Percentiles rank a stretch among this genome's conserved stretches.
Conservation (phyloP, 805 yeast genomes). For the Wickerhamomyces alni region DNA sequence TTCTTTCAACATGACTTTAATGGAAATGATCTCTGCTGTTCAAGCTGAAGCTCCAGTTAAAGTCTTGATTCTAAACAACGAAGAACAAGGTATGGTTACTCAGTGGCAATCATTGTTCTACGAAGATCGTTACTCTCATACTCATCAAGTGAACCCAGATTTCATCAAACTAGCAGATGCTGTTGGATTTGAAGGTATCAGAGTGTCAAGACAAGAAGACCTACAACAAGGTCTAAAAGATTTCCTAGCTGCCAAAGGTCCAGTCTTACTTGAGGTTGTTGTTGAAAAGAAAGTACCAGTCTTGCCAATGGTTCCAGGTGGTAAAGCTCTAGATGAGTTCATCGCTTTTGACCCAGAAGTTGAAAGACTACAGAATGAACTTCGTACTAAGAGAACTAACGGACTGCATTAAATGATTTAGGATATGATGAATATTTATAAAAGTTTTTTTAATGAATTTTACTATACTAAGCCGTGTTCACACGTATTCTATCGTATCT, state of each 20-base stretch:
- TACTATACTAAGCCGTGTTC: too few relatives aligned
- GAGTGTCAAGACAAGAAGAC: constrained; percentile 65
- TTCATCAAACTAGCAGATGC: constrained; percentile 90
- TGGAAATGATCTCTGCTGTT: constrained; percentile 89
- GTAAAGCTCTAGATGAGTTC: constrained; percentile 91
- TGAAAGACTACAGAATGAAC: constrained; percentile 61
- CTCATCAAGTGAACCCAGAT: constrained; percentile 94
- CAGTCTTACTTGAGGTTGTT: constrained; percentile 83
- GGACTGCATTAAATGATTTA: constrained; percentile 47
- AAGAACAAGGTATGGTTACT: constrained; percentile 99
- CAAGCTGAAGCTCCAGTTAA: constrained; percentile 92
- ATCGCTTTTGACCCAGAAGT: constrained; percentile 79
- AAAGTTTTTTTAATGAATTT: too few relatives aligned
- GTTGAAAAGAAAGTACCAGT: constrained; percentile 92
- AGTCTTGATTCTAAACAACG: constrained; percentile 85
- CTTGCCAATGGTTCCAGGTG: constrained; percentile 97
- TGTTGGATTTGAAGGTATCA: constrained; percentile 85
- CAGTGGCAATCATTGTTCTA: constrained; percentile 99
- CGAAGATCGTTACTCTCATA: constrained; percentile 96
- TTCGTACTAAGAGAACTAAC: constrained; percentile 67
- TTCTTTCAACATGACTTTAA: constrained; percentile 96
- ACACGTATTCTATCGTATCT: too few relatives aligned
- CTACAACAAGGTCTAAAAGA: constrained; percentile 51
- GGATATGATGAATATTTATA: too few relatives aligned
- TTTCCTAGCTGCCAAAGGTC: constrained; percentile 65